Base-by-base conservation (phyloP, 768 basidiomycete genomes). In the Suillus sp. region DNA sequence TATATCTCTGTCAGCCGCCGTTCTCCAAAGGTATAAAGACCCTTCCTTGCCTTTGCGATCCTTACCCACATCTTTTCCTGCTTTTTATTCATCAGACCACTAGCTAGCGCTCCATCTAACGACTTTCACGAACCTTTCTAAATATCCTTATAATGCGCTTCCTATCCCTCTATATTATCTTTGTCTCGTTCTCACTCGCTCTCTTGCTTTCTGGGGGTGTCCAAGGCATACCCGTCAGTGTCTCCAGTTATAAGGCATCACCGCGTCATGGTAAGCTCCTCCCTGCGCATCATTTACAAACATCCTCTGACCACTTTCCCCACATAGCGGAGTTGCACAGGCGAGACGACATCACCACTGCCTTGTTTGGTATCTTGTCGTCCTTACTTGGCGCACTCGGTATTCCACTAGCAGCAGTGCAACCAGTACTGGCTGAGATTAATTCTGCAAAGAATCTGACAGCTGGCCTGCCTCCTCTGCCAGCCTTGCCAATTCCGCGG, bases 81-180 rank as follows among this genome's bases (percentile, higher is more conserved):
- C 54, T 37, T 64, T 59, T 0, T 63, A 60, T 66, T 66, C 43
- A 38, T 7, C 20, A 53, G 5, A 53, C 11, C 32, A 53, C 51
- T 53, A 8, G 32, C 20, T 53, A 53, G 20, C 51, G 6, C 51
- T 34, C 51, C 11, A 14, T 53, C 34, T 53, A n/a, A 53, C 51
- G 51, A 53, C 20, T 5, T 34, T 53, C 20, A 53, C 51, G 51
- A 53, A 20, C 51, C 20, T 53, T 34, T n/a, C 20, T 34, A 20
- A 30, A 51, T 51, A 74, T 70, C 42, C 66, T 59, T 63, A 70
- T 22, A 61, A 75, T 74, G 72, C 72, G 65, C 65, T 68, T 65
- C 62, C 30, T 68, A 22, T 34, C 61, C 62, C 43, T 67, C 48
- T 63, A 72, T 53, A 53, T 53, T 11, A 11, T 34, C 7, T 40